These are phyloP conservation scores for Glycine tomentella DNA, from an alignment of 306 rosid species.

Conservation along the genomic window DNA sequence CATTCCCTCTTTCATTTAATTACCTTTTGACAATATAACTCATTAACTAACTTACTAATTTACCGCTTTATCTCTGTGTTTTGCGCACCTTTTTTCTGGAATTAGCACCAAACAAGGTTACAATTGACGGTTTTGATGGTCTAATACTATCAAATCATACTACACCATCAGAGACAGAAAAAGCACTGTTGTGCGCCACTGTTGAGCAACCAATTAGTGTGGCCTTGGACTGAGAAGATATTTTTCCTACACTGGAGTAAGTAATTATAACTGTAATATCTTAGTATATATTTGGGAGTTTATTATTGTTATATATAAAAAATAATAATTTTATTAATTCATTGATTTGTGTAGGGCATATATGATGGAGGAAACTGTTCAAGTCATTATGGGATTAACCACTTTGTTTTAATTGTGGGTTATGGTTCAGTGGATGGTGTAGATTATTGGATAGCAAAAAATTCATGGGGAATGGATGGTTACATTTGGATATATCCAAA, in stretches of 20 bases:
- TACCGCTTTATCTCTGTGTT: not conserved
- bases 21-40: no score
- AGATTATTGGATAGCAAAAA: conserved; percentile 67
- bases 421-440: conserved; percentile 54
- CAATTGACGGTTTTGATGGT: not conserved
- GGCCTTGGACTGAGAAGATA: conserved; percentile 43
- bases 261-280: not conserved
- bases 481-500: conserved; percentile 50
- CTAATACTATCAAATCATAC: no score
- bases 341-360: no score
- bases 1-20: not conserved
- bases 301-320: no score
- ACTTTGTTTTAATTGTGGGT: conserved; percentile 55
- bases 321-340: no score
- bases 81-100: not conserved
- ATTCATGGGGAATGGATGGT: conserved; percentile 65
- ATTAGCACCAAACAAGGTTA: not conserved
- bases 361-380: not conserved
- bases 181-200: not conserved
- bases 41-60: no score
- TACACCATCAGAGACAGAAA: no score
- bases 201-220: conserved; percentile 57
- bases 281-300: no score
- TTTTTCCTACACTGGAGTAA: conserved; percentile 1
- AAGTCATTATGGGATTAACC: conserved; percentile 42